phyloP scores from a whole-genome alignment of 495 filamentous ascomycete species.

The Xylaria flabelliformis region DNA sequence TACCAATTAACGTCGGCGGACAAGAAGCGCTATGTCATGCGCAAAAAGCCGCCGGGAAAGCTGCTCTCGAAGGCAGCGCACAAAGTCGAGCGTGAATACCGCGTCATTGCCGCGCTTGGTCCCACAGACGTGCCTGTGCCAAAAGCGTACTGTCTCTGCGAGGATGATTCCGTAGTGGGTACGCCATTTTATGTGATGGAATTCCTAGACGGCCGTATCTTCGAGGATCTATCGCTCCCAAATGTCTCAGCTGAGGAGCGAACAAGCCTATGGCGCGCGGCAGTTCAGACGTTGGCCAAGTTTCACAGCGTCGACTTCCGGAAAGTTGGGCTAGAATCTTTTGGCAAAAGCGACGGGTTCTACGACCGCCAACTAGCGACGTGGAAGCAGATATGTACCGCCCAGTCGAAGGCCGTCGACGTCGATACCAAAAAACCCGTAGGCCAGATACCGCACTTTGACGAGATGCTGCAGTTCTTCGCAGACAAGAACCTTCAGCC shows the following conservation, averaged over 20 bases:
- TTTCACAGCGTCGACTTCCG: constrained; percentile 78
- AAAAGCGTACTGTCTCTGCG: constrained; percentile 82
- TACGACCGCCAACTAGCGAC: constrained; percentile 88
- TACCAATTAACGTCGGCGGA: constrained; percentile 80
- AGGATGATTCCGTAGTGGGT: constrained; percentile 77
- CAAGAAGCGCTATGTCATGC: constrained; percentile 77
- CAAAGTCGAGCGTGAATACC: constrained; percentile 93
- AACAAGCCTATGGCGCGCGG: constrained; percentile 83
- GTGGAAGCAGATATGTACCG: constrained; percentile 74
- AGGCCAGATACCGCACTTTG: constrained; percentile 81
- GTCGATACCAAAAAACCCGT: constrained; percentile 77
- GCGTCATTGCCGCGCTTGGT: constrained; percentile 82
- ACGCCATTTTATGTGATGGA: constrained; percentile 98
- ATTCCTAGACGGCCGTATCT: constrained; percentile 89
- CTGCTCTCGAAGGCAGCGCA: constrained; percentile 93
- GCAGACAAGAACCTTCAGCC: constrained; percentile 70
- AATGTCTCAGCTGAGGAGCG: constrained; percentile 72
- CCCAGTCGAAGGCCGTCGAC: constrained; percentile 77
- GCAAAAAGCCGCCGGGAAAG: constrained; percentile 94
- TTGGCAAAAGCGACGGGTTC: constrained; percentile 78
- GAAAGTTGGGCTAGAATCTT: constrained; percentile 68
- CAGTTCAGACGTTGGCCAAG: constrained; percentile 80
- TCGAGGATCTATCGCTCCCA: constrained; percentile 86
- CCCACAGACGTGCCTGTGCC: constrained; percentile 86
- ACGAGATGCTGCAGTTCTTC: constrained; percentile 83